Evolutionary conservation across 2,329 filamentous ascomycete genomes (phyloP).

Genomic region (Pseudopithomyces chartarum): DNA sequence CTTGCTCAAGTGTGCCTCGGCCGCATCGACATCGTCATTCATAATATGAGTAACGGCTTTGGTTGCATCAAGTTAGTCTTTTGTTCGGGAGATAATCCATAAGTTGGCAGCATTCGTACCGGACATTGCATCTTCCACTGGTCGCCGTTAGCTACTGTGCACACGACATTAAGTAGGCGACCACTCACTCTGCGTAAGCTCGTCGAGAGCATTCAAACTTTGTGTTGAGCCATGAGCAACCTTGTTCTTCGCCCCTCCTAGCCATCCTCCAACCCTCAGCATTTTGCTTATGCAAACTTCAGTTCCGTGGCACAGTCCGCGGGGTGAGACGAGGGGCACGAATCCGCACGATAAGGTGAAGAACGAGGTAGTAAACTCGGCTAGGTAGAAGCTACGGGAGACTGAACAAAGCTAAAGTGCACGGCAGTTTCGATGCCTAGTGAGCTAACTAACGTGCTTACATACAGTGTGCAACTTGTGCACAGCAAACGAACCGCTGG

Average conservation of each 20-base stretch:
- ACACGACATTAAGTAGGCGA: background rate
- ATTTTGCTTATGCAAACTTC: constrained; percentile 17
- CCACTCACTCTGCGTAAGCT: constrained; percentile 59
- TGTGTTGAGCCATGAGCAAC: constrained; percentile 51
- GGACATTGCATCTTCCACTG: constrained; percentile 55
- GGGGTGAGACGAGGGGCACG: constrained; percentile 2
- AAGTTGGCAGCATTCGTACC: constrained; percentile 33
- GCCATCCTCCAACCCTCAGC: constrained; percentile 47
- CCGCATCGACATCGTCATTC: constrained; percentile 87
- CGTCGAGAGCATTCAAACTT: constrained; percentile 62
- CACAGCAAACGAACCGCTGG: background rate
- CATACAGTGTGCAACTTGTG: background rate
- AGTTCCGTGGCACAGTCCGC: background rate
- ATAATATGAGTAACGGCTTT: constrained; percentile 74
- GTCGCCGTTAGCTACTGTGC: constrained; percentile 22
- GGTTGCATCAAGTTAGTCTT: constrained; percentile 33
- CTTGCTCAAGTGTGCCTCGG: constrained; percentile 72
- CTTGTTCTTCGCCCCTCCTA: constrained; percentile 39
- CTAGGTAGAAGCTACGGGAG: background rate
- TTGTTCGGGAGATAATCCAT: background rate
- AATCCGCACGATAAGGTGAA: background rate
- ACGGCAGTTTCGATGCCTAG: background rate
- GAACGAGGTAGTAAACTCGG: background rate
- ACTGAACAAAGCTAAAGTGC: background rate
- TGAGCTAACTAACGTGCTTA: background rate